These are phyloP conservation scores for Phaseolus lunatus DNA, from an alignment of 306 rosid species.

Conservation along the genomic window DNA sequence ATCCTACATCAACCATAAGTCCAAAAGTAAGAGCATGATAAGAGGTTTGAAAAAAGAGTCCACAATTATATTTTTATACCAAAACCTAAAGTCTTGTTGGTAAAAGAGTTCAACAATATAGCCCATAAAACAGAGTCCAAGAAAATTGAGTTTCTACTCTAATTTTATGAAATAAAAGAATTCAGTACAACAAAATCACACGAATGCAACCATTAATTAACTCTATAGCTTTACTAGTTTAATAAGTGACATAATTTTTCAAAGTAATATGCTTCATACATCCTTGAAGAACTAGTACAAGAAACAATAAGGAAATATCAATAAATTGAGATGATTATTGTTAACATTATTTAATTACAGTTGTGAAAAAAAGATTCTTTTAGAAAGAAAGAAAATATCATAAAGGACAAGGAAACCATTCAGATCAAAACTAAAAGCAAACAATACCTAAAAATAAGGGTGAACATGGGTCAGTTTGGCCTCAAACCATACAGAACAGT, in stretches of 20 bases:
- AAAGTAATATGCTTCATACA: conserved; percentile 9
- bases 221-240: background rate
- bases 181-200: conserved; percentile 21
- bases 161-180: conserved; percentile 25
- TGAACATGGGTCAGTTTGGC: background rate
- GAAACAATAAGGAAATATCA: background rate
- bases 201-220: background rate
- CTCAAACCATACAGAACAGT: background rate
- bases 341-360: background rate
- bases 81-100: conserved; percentile 3
- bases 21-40: conserved; percentile 28
- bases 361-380: background rate
- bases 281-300: conserved; percentile 18
- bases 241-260: background rate
- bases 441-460: background rate
- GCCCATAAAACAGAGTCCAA: conserved; percentile 22
- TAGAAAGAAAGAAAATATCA: background rate
- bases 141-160: background rate
- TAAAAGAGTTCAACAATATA: background rate
- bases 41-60: conserved; percentile 38
- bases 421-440: background rate
- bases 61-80: background rate
- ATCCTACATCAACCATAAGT: conserved; percentile 35
- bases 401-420: background rate
- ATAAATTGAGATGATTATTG: background rate